phyloP scores from a whole-genome alignment of 2,329 filamentous ascomycete species.

The Exophiala spinifera region DNA sequence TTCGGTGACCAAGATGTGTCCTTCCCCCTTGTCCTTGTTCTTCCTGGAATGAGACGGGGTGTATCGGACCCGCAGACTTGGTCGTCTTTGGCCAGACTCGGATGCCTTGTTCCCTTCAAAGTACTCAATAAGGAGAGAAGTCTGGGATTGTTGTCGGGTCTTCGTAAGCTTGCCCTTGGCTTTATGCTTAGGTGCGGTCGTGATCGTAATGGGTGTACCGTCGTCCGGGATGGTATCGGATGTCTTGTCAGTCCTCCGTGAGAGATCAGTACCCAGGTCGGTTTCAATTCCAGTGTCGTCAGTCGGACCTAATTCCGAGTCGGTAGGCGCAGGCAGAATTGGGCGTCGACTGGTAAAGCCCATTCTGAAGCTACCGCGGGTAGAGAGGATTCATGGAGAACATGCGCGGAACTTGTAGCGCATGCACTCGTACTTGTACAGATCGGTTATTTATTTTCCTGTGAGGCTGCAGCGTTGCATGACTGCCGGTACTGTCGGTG shows the following conservation, averaged over 20 bases:
- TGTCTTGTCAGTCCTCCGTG: slow-evolving; percentile 49
- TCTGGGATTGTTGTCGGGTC: slow-evolving; percentile 66
- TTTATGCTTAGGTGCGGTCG: slow-evolving; percentile 67
- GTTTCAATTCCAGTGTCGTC: slow-evolving; percentile 44
- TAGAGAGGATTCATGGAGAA: slow-evolving; percentile 12
- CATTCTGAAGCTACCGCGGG: slow-evolving; percentile 38
- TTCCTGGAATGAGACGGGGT: slow-evolving; percentile 66
- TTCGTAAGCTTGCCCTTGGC: slow-evolving; percentile 56
- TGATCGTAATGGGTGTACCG: slow-evolving; percentile 81
- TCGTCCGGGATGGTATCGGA: slow-evolving; percentile 52
- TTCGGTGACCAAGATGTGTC: slow-evolving; percentile 84
- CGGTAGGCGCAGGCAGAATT: slow-evolving; percentile 49
- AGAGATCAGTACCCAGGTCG: slow-evolving; percentile 50
- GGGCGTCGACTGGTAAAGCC: slow-evolving; percentile 49
- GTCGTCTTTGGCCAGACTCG: slow-evolving; percentile 61
- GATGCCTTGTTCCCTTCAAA: slow-evolving; percentile 74
- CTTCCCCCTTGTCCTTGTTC: slow-evolving; percentile 53
- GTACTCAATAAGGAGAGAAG: slow-evolving; percentile 89
- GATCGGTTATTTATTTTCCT: slow-evolving; percentile 5
- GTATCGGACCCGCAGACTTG: slow-evolving; percentile 76
- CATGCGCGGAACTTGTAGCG: slow-evolving; percentile 12
- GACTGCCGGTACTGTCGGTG: slow-evolving; percentile 6
- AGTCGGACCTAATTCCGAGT: slow-evolving; percentile 41
- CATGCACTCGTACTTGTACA: slow-evolving; percentile 3
- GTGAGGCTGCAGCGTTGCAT: slow-evolving; percentile 5